Evolutionary conservation across 208 protist genomes (phyloP).

Genomic region (Trypanosoma melophagium): DNA sequence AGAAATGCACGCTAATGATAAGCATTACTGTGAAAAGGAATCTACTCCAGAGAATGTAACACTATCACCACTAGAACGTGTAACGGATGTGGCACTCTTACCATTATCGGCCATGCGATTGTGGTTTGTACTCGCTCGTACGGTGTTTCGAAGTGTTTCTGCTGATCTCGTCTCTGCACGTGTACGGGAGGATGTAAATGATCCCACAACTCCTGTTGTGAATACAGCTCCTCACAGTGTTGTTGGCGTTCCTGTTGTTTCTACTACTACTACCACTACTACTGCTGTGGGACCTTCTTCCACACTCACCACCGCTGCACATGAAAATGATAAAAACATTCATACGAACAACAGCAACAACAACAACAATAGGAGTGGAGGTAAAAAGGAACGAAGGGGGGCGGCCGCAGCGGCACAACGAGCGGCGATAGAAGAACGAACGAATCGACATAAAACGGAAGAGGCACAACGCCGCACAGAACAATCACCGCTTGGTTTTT

Average conservation of each 20-base stretch:
- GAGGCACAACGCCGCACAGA: constrained; percentile 5
- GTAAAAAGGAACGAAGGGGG: neutral
- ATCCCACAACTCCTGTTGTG: too few relatives aligned
- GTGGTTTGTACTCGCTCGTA: constrained; percentile 52
- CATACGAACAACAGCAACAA: neutral
- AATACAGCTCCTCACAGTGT: too few relatives aligned
- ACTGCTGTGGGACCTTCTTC: too few relatives aligned
- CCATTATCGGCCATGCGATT: constrained; percentile 46
- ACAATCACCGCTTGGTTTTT: constrained; percentile 12
- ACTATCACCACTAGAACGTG: constrained; percentile 13
- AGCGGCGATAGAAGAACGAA: neutral
- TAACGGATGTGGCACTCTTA: constrained; percentile 36
- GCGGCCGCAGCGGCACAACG: constrained; percentile 1
- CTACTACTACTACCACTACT: too few relatives aligned
- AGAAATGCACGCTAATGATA: neutral
- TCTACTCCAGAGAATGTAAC: neutral
- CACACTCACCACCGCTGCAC: too few relatives aligned
- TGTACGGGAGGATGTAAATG: constrained; percentile 1
- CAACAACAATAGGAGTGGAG: neutral
- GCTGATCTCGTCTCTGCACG: constrained; percentile 26
- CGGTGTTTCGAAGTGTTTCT: constrained; percentile 48
- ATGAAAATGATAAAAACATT: neutral
- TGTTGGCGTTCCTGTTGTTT: too few relatives aligned
- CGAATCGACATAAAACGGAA: constrained; percentile 5
- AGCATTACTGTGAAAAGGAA: neutral